Conservation (phyloP, 805 yeast genomes). For the Ogataea allantospora region DNA sequence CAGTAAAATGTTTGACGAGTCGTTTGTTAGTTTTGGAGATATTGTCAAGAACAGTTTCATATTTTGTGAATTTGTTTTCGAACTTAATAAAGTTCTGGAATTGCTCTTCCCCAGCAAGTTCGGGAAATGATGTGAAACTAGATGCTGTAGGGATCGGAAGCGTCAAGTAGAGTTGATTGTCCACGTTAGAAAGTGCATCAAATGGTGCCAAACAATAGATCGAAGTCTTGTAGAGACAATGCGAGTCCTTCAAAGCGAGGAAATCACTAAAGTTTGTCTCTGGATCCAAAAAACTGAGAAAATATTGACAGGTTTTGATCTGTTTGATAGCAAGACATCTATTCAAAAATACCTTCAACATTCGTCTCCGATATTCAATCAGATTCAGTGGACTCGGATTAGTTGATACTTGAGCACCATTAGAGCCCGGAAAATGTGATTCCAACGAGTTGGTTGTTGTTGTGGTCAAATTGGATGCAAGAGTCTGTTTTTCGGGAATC, state of each 20-base stretch:
- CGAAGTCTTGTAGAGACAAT: slow-evolving; percentile 47
- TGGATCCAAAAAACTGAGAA: slow-evolving; percentile 81
- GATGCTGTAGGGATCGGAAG: slow-evolving; percentile 55
- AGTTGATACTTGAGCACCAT: slow-evolving; percentile 2
- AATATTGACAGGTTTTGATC: slow-evolving; percentile 58
- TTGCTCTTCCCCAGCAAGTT: slow-evolving; percentile 29
- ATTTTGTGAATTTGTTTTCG: slow-evolving; percentile 34
- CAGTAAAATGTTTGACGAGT: slow-evolving; percentile 44
- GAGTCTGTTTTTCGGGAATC: slow-evolving; percentile 81
- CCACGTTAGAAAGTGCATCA: slow-evolving; percentile 52
- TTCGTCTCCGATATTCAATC: slow-evolving; percentile 65
- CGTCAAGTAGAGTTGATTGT: slow-evolving; percentile 52
- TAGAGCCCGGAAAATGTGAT: slow-evolving; percentile 4
- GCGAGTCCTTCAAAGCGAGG: slow-evolving; percentile 52
- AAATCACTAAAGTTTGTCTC: slow-evolving; percentile 83
- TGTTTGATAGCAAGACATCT: slow-evolving; percentile 61
- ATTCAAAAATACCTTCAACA: slow-evolving; percentile 74
- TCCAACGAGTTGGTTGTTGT: slow-evolving; percentile 31
- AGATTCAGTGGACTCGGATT: slow-evolving; percentile 18
- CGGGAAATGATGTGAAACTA: slow-evolving; percentile 25
- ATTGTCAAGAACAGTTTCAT: slow-evolving; percentile 33
- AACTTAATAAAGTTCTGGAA: slow-evolving; percentile 28
- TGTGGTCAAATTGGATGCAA: slow-evolving; percentile 37
- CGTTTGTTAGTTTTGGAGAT: slow-evolving; percentile 42
- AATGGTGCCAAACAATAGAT: slow-evolving; percentile 60